phyloP scores from a whole-genome alignment of 75 land plant genomes.

The Selaginella tamariscina region DNA sequence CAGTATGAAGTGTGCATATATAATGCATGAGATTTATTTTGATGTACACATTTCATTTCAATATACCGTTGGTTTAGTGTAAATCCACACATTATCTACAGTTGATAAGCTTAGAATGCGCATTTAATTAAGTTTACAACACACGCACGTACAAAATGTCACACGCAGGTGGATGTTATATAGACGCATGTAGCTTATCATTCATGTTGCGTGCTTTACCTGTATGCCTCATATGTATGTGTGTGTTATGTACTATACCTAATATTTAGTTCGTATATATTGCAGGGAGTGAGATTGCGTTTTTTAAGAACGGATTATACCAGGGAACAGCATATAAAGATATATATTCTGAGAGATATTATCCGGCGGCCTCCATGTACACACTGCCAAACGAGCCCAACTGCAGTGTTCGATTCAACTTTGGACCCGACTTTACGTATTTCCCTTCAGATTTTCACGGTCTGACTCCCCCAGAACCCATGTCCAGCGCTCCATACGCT shows the following conservation, averaged over 20 bases:
- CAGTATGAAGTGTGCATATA: too few species aligned
- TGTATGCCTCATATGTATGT: too few species aligned
- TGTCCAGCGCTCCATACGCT: conserved; percentile 48
- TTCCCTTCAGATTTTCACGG: conserved; percentile 53
- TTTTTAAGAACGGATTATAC: conserved; percentile 77
- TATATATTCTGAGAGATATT: conserved; percentile 73
- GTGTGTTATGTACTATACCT: too few species aligned
- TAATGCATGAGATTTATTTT: too few species aligned
- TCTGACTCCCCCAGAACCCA: conserved; percentile 54
- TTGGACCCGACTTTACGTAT: conserved; percentile 77
- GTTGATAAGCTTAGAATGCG: too few species aligned
- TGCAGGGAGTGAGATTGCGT: conserved; percentile 86
- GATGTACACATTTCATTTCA: too few species aligned
- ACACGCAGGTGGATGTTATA: too few species aligned
- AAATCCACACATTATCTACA: too few species aligned
- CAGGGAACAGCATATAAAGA: conserved; percentile 84
- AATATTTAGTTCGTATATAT: neutral
- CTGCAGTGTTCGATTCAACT: conserved; percentile 80
- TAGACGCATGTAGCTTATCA: neutral
- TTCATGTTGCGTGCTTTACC: too few species aligned
- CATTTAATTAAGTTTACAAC: too few species aligned
- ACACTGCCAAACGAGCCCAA: conserved; percentile 74
- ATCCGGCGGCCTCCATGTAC: conserved; percentile 97
- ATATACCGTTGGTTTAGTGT: too few species aligned
- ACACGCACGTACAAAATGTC: too few species aligned